phyloP scores from a whole-genome alignment of 2,329 filamentous ascomycete species.

The Endoconidiophora polonica region DNA sequence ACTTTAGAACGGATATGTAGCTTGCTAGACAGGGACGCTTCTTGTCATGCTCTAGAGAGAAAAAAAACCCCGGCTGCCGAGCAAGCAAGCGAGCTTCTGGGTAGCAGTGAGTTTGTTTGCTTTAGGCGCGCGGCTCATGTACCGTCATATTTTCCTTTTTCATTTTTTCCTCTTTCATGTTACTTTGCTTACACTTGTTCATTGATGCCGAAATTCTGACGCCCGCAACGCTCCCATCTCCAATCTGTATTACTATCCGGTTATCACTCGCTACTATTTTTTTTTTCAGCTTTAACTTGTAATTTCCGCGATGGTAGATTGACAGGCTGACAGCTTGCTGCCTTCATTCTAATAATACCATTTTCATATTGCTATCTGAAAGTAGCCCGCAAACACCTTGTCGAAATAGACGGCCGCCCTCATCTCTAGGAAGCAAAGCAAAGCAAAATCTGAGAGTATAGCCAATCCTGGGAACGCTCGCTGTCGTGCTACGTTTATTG shows the following conservation, averaged over 20 bases:
- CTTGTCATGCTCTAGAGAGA: not conserved
- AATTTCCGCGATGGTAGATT: not conserved
- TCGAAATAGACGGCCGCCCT: too few relatives aligned
- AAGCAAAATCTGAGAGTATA: too few relatives aligned
- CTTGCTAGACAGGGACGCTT: not conserved
- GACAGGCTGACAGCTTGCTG: slow-evolving; percentile 17
- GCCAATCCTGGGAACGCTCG: too few relatives aligned
- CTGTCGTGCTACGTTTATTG: too few relatives aligned
- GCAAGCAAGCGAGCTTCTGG: not conserved
- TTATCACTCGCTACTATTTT: not conserved
- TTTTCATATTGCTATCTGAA: too few relatives aligned
- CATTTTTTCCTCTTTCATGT: slow-evolving; percentile 7
- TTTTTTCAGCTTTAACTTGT: not conserved
- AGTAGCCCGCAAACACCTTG: too few relatives aligned
- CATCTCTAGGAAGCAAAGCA: too few relatives aligned
- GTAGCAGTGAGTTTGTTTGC: not conserved
- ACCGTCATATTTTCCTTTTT: not conserved
- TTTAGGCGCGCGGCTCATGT: not conserved
- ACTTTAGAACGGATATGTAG: too few relatives aligned
- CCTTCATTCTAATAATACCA: slow-evolving; percentile 19
- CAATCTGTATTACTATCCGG: not conserved
- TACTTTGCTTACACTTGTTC: not conserved
- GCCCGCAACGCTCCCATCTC: not conserved
- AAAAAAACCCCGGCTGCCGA: not conserved
- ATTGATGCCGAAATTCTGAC: not conserved